Evolutionary conservation across 73 alveolate species (phyloP).

Genomic region (Paramecium bursaria): DNA sequence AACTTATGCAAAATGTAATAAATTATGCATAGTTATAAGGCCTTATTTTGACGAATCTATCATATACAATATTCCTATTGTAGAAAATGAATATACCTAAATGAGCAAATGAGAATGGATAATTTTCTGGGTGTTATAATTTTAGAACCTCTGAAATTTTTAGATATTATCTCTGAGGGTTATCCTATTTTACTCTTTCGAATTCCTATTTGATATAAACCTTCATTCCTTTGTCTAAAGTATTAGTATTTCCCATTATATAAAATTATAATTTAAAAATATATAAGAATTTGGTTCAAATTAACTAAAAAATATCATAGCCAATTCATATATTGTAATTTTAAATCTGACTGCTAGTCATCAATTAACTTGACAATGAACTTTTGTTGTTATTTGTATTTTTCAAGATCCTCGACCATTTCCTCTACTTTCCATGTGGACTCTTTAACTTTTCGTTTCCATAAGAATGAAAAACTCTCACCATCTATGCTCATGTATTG

Average conservation of each 20-base stretch:
- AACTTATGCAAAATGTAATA: conserved; percentile 82
- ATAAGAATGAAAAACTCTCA: too few species aligned
- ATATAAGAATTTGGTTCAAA: too few species aligned
- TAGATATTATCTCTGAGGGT: conserved; percentile 75
- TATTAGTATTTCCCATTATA: conserved; percentile 52
- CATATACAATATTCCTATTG: conserved; percentile 83
- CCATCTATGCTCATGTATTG: too few species aligned
- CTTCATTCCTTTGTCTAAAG: conserved; percentile 33
- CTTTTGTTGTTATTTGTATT: too few species aligned
- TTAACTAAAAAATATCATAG: too few species aligned
- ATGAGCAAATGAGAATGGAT: conserved; percentile 87
- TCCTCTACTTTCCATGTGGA: too few species aligned
- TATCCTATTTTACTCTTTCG: conserved; percentile 68
- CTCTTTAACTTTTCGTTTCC: too few species aligned
- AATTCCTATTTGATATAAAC: conserved; percentile 63
- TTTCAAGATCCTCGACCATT: too few species aligned
- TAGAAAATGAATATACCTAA: not conserved
- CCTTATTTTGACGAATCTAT: conserved; percentile 94
- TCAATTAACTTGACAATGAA: too few species aligned
- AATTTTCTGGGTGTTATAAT: conserved; percentile 84
- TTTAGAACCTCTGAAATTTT: conserved; percentile 71
- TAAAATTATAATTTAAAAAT: too few species aligned
- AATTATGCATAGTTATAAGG: conserved; percentile 82
- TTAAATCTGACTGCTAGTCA: too few species aligned
- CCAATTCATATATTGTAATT: too few species aligned